Conservation (phyloP, 139 green algal genomes). For the Nannochloris sp. region DNA sequence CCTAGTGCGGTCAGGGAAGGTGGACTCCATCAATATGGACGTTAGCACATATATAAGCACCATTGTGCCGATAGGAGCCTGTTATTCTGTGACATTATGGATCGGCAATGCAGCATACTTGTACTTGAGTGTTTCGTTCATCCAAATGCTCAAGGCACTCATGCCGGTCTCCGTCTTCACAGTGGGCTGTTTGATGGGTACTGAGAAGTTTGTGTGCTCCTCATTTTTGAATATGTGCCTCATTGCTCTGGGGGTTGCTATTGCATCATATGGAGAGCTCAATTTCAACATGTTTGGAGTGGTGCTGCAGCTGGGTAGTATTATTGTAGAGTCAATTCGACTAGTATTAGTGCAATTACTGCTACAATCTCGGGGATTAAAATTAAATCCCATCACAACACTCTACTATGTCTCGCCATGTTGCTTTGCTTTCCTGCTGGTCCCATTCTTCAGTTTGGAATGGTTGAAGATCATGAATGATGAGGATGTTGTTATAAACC, state of each 20-base stretch:
- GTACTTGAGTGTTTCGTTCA: conserved; percentile 94
- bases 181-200: conserved; percentile 54
- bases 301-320: conserved; percentile 3
- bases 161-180: conserved; percentile 27
- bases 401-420: conserved; percentile 68
- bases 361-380: conserved; percentile 62
- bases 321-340: conserved; percentile 2
- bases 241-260: conserved; percentile 77
- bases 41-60: conserved; percentile 51
- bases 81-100: conserved; percentile 90
- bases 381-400: conserved; percentile 82
- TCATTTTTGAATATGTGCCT: conserved; percentile 74
- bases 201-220: conserved; percentile 55
- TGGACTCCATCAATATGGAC: conserved; percentile 65
- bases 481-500: conserved; percentile 45
- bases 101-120: conserved; percentile 94
- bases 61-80: conserved; percentile 81
- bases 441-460: conserved; percentile 28
- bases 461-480: conserved; percentile 21
- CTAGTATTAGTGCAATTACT: conserved; percentile 67
- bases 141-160: conserved; percentile 94
- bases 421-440: conserved; percentile 3
- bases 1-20: conserved; percentile 47
- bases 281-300: conserved; percentile 15
- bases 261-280: conserved; percentile 55